These are phyloP conservation scores for Gossypium arboreum DNA, from an alignment of 345 rosid genomes.

Conservation along the genomic window DNA sequence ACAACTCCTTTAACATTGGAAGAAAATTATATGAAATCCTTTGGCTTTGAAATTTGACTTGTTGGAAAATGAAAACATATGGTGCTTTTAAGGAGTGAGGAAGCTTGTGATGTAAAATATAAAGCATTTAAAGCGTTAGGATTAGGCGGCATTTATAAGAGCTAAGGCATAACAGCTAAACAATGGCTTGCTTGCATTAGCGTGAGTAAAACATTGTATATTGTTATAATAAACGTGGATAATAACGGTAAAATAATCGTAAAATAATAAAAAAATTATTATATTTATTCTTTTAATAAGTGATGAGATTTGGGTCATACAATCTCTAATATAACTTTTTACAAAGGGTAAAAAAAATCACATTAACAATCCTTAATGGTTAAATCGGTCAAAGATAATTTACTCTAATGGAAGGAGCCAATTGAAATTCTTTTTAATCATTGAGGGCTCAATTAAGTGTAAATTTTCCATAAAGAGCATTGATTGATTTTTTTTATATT, in stretches of 20 bases:
- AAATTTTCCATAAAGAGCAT: too few relatives aligned
- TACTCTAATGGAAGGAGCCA: too few relatives aligned
- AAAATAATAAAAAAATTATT: too few relatives aligned
- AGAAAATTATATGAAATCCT: background rate
- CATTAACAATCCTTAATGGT: too few relatives aligned
- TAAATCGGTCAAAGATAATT: too few relatives aligned
- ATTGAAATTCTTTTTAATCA: too few relatives aligned
- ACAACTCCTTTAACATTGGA: slow-evolving; percentile 20
- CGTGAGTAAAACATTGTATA: background rate
- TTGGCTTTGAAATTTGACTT: background rate
- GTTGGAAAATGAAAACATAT: background rate
- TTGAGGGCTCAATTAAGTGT: too few relatives aligned
- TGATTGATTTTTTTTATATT: too few relatives aligned
- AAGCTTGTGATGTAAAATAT: background rate
- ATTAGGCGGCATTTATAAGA: slow-evolving; percentile 21
- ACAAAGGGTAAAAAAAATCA: too few relatives aligned
- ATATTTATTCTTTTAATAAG: too few relatives aligned
- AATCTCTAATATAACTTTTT: rapidly evolving
- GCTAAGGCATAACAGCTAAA: slow-evolving; percentile 8
- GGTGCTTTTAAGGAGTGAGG: slow-evolving; percentile 1
- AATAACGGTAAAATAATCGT: too few relatives aligned
- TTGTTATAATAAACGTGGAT: too few relatives aligned
- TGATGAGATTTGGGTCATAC: rapidly evolving
- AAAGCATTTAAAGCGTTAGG: slow-evolving; percentile 23
- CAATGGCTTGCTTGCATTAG: background rate